These are phyloP conservation scores for Neurospora sp. DNA, from an alignment of 495 filamentous ascomycete genomes.

Conservation along the genomic window DNA sequence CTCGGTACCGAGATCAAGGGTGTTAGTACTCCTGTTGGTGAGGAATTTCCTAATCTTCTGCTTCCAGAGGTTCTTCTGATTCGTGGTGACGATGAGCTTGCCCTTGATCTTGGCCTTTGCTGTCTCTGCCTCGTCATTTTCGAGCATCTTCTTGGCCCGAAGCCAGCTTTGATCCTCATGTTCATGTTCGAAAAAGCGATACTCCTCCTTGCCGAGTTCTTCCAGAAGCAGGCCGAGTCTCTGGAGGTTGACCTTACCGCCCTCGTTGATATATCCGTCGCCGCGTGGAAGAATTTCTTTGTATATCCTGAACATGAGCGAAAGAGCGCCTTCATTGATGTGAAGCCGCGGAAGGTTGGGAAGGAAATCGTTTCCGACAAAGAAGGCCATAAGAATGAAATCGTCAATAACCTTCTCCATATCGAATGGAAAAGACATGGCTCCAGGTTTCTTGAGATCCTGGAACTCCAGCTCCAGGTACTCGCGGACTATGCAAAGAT, in stretches of 20 bases:
- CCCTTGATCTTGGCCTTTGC: constrained; percentile 44
- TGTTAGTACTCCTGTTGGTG: constrained; percentile 41
- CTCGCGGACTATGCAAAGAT: constrained; percentile 93
- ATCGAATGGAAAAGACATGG: constrained; percentile 71
- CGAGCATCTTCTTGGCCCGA: constrained; percentile 63
- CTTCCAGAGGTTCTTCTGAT: constrained; percentile 73
- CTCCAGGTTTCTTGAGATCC: constrained; percentile 70
- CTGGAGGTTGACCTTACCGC: constrained; percentile 78
- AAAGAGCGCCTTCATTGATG: constrained; percentile 95
- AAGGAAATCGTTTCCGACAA: constrained; percentile 98
- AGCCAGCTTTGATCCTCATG: constrained; percentile 85
- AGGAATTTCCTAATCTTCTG: constrained; percentile 69
- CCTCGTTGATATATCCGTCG: constrained; percentile 94
- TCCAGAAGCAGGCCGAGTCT: constrained; percentile 71
- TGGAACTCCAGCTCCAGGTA: constrained; percentile 97
- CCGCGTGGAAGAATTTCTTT: constrained; percentile 79
- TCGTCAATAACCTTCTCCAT: constrained; percentile 97
- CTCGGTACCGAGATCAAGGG: constrained; percentile 61
- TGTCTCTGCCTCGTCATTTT: constrained; percentile 41
- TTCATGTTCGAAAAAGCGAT: constrained; percentile 84
- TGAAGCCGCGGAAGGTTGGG: constrained; percentile 93
- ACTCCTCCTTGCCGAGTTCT: constrained; percentile 71
- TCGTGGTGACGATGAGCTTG: constrained; percentile 64
- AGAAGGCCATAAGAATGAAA: constrained; percentile 99
- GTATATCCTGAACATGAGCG: constrained; percentile 95